phyloP scores from a whole-genome alignment of 805 yeast species.

The Priceomyces castillae region DNA sequence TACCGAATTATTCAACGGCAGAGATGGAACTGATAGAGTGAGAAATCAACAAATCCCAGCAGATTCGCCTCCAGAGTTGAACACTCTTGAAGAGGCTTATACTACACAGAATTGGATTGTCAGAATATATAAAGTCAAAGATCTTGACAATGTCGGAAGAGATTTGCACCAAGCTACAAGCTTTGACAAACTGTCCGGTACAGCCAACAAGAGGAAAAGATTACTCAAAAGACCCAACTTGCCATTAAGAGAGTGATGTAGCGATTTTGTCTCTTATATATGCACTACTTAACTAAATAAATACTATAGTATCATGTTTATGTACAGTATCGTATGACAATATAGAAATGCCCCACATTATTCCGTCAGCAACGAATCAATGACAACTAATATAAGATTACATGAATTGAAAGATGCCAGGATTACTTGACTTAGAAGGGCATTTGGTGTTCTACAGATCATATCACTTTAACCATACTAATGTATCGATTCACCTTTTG shows the following conservation, averaged over 20 bases:
- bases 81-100: slow-evolving; percentile 87
- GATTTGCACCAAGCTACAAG: slow-evolving; percentile 57
- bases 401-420: slow-evolving; percentile 23
- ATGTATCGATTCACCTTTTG: slow-evolving; percentile 71
- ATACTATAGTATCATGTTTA: no score
- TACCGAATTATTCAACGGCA: slow-evolving; percentile 63
- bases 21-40: slow-evolving; percentile 76
- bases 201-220: slow-evolving; percentile 40
- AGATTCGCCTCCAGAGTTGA: slow-evolving; percentile 49
- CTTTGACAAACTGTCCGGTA: slow-evolving; percentile 41
- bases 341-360: not conserved
- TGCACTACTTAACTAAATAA: not conserved
- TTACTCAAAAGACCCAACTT: slow-evolving; percentile 51
- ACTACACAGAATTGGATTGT: slow-evolving; percentile 97
- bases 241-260: slow-evolving; percentile 44
- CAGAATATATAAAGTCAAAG: slow-evolving; percentile 88
- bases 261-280: no score
- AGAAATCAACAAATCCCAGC: slow-evolving; percentile 74
- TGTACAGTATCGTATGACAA: no score
- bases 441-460: slow-evolving; percentile 45
- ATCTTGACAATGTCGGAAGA: slow-evolving; percentile 84
- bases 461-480: slow-evolving; percentile 52
- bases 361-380: not conserved
- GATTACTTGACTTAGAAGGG: slow-evolving; percentile 31
- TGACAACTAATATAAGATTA: not conserved